Percentiles rank a stretch among this genome's conserved stretches.
Conservation (phyloP, 2,329 filamentous ascomycete species). For the Fusarium bactridioides region DNA sequence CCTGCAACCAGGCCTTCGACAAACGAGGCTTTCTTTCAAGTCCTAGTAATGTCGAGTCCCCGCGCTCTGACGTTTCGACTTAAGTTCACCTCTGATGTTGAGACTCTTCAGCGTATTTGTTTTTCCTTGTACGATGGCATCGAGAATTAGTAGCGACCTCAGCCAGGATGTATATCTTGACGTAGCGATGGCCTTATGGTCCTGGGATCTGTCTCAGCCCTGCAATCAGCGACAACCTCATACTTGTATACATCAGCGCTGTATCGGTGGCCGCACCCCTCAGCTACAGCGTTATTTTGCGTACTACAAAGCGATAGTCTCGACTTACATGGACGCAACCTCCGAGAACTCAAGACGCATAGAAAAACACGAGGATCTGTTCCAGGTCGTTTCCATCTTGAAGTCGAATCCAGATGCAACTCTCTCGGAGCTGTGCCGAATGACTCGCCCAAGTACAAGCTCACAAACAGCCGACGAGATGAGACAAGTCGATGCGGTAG, state of each 20-base stretch:
- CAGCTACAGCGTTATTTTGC: background rate
- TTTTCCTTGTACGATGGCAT: background rate
- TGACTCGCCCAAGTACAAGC: accelerated
- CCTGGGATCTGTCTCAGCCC: background rate
- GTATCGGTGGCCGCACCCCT: background rate
- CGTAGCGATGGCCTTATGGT: background rate
- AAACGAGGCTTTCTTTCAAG: background rate
- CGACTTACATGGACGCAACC: background rate
- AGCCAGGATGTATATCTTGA: background rate
- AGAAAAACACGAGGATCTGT: background rate
- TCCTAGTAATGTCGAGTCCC: background rate
- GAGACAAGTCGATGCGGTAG: background rate
- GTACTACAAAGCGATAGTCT: background rate
- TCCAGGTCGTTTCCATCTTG: background rate
- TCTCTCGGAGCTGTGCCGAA: background rate
- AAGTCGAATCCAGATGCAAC: background rate
- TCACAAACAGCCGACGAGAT: accelerated
- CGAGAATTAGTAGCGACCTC: background rate
- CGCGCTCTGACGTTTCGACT: no score
- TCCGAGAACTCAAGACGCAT: accelerated
- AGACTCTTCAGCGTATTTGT: background rate
- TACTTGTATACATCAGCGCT: background rate
- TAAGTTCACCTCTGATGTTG: background rate
- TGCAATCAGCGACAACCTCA: background rate
- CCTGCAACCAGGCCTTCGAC: background rate